A percentile compares a stretch with the other conserved stretches of the same genome.
These are phyloP conservation scores for Geosmithia putterillii DNA, from an alignment of 2,329 filamentous ascomycete genomes.

Conservation along the genomic window DNA sequence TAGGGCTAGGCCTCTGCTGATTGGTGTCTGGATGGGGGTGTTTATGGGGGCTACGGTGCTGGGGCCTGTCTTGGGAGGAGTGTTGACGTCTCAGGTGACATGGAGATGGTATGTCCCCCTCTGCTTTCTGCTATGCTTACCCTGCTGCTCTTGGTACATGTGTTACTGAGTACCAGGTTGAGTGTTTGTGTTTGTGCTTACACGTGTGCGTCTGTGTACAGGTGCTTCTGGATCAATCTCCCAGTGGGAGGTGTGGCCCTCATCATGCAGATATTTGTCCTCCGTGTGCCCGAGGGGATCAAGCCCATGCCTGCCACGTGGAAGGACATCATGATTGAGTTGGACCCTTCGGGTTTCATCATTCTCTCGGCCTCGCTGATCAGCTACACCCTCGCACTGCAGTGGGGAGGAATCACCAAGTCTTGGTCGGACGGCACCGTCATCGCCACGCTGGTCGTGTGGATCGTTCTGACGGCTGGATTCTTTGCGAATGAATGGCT, in stretches of 20 bases:
- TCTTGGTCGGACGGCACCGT: slow-evolving; percentile 15
- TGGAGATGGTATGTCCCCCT: too few species aligned
- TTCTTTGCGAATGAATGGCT: slow-evolving; percentile 22
- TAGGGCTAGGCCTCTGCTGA: too few species aligned
- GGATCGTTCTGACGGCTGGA: slow-evolving; percentile 19
- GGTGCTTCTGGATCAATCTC: slow-evolving; percentile 16
- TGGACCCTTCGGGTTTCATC: slow-evolving; percentile 11
- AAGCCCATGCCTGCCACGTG: not conserved
- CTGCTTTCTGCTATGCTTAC: too few species aligned
- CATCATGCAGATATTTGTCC: slow-evolving; percentile 13
- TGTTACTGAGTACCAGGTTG: too few species aligned
- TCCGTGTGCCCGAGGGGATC: not conserved
- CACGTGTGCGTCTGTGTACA: too few species aligned
- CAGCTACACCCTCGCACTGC: slow-evolving; percentile 28
- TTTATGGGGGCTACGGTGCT: too few species aligned
- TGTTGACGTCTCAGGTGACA: too few species aligned
- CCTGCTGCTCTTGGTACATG: too few species aligned
- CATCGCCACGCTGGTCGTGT: slow-evolving; percentile 28
- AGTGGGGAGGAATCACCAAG: slow-evolving; percentile 24
- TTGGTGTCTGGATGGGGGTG: too few species aligned
- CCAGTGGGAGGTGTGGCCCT: slow-evolving; percentile 10
- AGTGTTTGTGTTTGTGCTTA: too few species aligned
- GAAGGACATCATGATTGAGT: slow-evolving; percentile 1
- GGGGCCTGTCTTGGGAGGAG: too few species aligned
- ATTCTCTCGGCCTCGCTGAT: slow-evolving; percentile 9